A percentile compares a stretch with the other conserved stretches of the same genome.
Conservation (phyloP, 495 filamentous ascomycete species). For the Neurospora sp. region DNA sequence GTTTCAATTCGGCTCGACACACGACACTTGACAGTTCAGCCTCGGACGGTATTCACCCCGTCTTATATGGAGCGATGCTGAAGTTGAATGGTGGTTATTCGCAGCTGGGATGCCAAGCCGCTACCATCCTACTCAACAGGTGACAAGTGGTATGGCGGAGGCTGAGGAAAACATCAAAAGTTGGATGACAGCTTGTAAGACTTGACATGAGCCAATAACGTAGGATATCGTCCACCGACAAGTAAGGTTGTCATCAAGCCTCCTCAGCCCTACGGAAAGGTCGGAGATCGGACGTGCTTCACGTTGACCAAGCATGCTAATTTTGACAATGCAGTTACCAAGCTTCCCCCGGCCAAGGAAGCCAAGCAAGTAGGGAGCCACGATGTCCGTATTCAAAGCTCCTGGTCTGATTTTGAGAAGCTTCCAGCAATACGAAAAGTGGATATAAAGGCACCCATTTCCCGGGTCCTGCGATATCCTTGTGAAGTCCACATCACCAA, state of each 20-base stretch:
- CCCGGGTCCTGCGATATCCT: background rate
- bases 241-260: background rate
- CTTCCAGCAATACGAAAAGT: background rate
- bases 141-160: background rate
- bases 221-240: background rate
- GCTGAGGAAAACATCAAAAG: background rate
- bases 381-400: background rate
- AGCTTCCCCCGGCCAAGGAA: background rate
- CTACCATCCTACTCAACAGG: background rate
- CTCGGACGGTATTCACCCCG: background rate
- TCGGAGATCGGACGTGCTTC: background rate
- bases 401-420: background rate
- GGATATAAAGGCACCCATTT: background rate
- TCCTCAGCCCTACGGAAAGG: background rate
- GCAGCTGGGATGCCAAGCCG: background rate
- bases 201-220: background rate
- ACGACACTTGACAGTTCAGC: background rate
- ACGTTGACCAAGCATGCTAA: background rate
- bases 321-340: background rate
- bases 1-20: background rate
- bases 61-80: background rate
- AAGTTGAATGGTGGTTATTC: background rate
- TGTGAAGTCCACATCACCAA: background rate
- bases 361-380: background rate
- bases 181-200: background rate